Base-by-base conservation (phyloP, 169 alveolate genomes). In the Neospora caninum region DNA sequence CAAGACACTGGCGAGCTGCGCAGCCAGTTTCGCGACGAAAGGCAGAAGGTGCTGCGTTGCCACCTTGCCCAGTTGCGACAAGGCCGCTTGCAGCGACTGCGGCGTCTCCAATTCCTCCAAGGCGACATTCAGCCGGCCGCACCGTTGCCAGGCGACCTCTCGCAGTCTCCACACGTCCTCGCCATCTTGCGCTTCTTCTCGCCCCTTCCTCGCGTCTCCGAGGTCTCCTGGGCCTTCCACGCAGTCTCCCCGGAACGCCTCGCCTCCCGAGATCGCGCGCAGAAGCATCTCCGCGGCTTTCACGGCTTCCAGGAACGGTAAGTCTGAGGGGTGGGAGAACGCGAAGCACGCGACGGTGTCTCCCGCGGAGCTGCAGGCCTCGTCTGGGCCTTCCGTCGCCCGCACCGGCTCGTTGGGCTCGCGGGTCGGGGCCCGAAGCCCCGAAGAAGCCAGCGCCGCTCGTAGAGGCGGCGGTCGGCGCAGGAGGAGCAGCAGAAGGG, bases 251-350 rank as follows among this genome's bases (percentile, higher is more conserved):
- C 73, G n/a, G 73, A 16, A 22, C n/a, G 73, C n/a, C 34, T 16
- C 73, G 73, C 73, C 73, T 16, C 73, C 73, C 34, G 73, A 7
- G 25, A 64, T 9, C n/a, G n/a, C 73, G 73, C 73, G 67, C 31
- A 38, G 64, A 7, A 82, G 89, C 53, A 82, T 9, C 34, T 82
- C 67, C 38, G 89, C 64, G 18, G 89, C 53, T 27, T 41, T 38
- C 64, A 82, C 89, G 36, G 89, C 89, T 49, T 82, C 89, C 38
- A 82, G 53, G 25, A 82, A 82, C 4, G 89, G 89, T 0, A 82
- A 31, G 38, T 82, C 89, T 38, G 67, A 22, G 41, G 89, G 89
- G 36, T 82, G 89, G 6, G 89, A 13, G n/a, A 64, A 6, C n/a
- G 34, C 73, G 58, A 4, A 49, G 58, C 22, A 49, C 22, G 58